Evolutionary conservation across 306 rosid genomes (phyloP).

Genomic region (Ochetophila trinervis): DNA sequence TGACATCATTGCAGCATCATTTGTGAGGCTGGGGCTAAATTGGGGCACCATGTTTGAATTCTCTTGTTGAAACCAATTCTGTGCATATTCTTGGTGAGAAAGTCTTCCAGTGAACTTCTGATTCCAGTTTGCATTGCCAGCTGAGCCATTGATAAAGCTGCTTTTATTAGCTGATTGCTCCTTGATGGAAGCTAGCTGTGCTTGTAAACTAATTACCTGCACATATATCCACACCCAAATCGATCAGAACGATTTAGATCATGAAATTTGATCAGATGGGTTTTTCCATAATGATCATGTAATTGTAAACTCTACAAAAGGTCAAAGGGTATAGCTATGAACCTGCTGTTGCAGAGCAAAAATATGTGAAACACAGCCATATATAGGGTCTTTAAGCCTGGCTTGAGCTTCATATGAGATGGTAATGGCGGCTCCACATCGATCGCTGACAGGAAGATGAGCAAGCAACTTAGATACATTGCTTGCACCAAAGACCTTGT

Average conservation of each 20-base stretch:
- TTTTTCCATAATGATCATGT: too few species aligned
- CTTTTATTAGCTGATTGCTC: slow-evolving; percentile 67
- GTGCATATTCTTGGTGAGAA: slow-evolving; percentile 35
- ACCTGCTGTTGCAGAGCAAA: slow-evolving; percentile 98
- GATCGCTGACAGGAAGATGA: slow-evolving; percentile 67
- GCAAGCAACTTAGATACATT: slow-evolving; percentile 90
- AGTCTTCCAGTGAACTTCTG: slow-evolving; percentile 35
- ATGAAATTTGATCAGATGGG: background rate
- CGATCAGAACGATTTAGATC: background rate
- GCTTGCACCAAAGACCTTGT: slow-evolving; percentile 95
- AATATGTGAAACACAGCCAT: slow-evolving; percentile 95
- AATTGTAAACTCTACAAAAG: too few species aligned
- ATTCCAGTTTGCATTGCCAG: slow-evolving; percentile 46
- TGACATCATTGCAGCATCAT: slow-evolving; percentile 22
- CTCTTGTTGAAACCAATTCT: slow-evolving; percentile 51
- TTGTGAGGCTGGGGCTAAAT: slow-evolving; percentile 31
- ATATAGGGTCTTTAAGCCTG: slow-evolving; percentile 86
- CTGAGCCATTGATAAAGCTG: slow-evolving; percentile 36
- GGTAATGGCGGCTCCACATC: slow-evolving; percentile 72
- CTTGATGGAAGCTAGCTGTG: slow-evolving; percentile 73
- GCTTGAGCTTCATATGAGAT: slow-evolving; percentile 98
- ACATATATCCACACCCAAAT: slow-evolving; percentile 16
- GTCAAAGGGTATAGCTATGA: background rate
- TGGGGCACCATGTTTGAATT: slow-evolving; percentile 41
- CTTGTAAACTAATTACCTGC: slow-evolving; percentile 80